phyloP scores from a whole-genome alignment of 225 moss, liverwort and hornwort species.

The Lunularia cruciata region DNA sequence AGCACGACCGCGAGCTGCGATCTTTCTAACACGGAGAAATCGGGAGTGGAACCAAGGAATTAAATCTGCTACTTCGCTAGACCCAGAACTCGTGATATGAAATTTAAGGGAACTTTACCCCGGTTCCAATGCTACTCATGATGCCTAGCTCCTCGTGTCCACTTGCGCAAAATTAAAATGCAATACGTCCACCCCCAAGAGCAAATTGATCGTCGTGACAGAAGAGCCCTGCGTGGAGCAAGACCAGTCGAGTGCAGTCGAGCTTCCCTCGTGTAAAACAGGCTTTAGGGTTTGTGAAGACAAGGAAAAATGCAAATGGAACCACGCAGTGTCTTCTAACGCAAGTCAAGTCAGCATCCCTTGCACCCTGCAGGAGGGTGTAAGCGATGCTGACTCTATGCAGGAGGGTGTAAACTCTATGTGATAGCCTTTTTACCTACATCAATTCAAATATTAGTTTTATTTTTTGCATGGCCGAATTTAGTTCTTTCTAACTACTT shows the following conservation, averaged over 20 bases:
- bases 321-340: neutral
- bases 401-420: too few relatives aligned
- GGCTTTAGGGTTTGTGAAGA: slow-evolving; percentile 9
- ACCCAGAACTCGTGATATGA: neutral
- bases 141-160: slow-evolving; percentile 13
- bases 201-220: neutral
- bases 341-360: neutral
- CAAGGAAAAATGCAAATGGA: neutral
- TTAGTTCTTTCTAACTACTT: too few relatives aligned
- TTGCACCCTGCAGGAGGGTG: neutral
- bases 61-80: too few relatives aligned
- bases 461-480: too few relatives aligned
- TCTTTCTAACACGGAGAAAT: neutral
- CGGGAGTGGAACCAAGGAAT: neutral
- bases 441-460: too few relatives aligned
- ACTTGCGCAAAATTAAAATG: neutral
- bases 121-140: slow-evolving; percentile 54
- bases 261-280: neutral
- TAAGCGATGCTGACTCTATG: too few relatives aligned
- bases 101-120: slow-evolving; percentile 22
- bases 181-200: neutral
- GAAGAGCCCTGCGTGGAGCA: neutral
- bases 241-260: neutral
- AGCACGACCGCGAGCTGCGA: neutral
- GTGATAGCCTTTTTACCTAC: too few relatives aligned